phyloP scores from a whole-genome alignment of 2,329 filamentous ascomycete genomes.

The Fusarium staphyleae region DNA sequence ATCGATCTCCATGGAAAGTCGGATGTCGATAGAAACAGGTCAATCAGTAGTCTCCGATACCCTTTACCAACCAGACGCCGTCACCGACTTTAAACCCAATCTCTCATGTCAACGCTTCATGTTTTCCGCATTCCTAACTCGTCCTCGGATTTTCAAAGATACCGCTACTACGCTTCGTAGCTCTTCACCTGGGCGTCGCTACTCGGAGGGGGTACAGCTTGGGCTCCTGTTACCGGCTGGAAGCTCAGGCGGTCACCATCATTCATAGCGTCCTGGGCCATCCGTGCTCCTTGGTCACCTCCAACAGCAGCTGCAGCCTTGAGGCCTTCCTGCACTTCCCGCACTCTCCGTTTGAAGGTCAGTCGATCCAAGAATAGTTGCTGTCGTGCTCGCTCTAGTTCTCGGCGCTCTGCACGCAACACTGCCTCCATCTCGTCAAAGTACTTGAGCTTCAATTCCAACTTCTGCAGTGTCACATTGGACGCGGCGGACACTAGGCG shows the following conservation, averaged over 20 bases:
- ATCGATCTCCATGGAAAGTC: constrained; percentile 1
- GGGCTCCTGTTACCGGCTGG: constrained; percentile 52
- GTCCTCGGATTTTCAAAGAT: not conserved
- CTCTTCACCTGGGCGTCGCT: constrained; percentile 63
- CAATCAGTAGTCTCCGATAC: constrained; percentile 22
- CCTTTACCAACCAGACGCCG: constrained; percentile 31
- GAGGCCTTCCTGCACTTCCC: constrained; percentile 81
- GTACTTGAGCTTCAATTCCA: constrained; percentile 93
- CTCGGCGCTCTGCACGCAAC: constrained; percentile 87
- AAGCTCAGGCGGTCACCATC: constrained; percentile 63
- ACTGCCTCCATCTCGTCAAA: constrained; percentile 96
- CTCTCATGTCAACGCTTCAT: constrained; percentile 11
- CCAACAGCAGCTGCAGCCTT: constrained; percentile 59
- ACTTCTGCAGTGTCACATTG: constrained; percentile 93
- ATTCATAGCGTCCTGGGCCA: constrained; percentile 56
- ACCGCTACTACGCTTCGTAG: constrained; percentile 56
- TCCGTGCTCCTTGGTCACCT: constrained; percentile 57
- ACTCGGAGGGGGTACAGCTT: constrained; percentile 61
- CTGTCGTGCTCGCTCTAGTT: constrained; percentile 89
- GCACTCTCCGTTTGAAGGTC: constrained; percentile 85
- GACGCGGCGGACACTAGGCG: constrained; percentile 90
- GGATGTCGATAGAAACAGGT: not conserved
- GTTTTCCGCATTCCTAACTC: constrained; percentile 8
- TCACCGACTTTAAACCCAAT: constrained; percentile 29
- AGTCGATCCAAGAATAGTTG: constrained; percentile 93